These are phyloP conservation scores for Colletotrichum euphorbiae DNA, from an alignment of 2,329 filamentous ascomycete genomes.

Conservation along the genomic window DNA sequence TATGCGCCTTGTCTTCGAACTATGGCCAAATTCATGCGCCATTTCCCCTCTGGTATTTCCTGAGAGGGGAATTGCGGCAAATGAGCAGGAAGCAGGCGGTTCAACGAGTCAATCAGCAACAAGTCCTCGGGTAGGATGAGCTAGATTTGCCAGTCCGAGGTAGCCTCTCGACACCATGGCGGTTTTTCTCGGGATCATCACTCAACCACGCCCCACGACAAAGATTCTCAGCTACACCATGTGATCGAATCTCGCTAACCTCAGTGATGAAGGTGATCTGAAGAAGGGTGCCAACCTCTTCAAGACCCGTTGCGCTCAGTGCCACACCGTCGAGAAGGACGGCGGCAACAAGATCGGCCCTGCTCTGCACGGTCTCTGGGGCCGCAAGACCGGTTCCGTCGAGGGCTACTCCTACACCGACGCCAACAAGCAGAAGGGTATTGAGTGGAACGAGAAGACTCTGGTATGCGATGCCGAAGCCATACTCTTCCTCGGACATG, in stretches of 20 bases:
- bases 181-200: neutral
- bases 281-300: conserved; percentile 99
- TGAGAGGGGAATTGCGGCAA: conserved; percentile 7
- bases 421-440: conserved; percentile 98
- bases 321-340: conserved; percentile 92
- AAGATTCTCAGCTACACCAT: neutral
- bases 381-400: conserved; percentile 92
- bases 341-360: conserved; percentile 99
- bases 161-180: neutral
- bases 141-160: neutral
- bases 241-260: conserved; percentile 32
- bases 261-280: conserved; percentile 74
- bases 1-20: neutral
- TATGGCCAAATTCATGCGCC: conserved; percentile 44
- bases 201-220: conserved; percentile 10
- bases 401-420: conserved; percentile 98
- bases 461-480: conserved; percentile 68
- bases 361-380: conserved; percentile 96
- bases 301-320: conserved; percentile 99
- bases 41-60: conserved; percentile 46
- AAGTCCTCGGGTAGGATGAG: neutral
- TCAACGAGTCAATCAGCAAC: neutral
- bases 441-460: conserved; percentile 87
- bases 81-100: conserved; percentile 18
- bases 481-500: conserved; percentile 14